Evolutionary conservation across 2,329 filamentous ascomycete genomes (phyloP).

Genomic region (Aureobasidium sp.): DNA sequence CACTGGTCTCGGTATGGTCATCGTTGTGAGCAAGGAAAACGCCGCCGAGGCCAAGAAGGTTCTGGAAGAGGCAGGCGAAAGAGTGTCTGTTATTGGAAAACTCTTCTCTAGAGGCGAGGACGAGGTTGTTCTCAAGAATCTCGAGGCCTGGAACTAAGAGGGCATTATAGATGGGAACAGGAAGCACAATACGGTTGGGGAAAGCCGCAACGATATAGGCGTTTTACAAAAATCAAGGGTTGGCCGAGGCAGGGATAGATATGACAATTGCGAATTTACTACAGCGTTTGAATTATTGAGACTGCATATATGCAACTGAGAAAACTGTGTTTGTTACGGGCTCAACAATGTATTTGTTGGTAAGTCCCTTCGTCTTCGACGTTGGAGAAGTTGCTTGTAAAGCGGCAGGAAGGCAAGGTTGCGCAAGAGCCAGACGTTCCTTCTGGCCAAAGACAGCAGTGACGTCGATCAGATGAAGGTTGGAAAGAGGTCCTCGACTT

Average conservation of each 20-base stretch:
- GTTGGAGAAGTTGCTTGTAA: background rate
- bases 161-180: background rate
- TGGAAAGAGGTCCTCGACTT: background rate
- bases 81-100: conserved; percentile 65
- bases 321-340: background rate
- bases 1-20: conserved; percentile 87
- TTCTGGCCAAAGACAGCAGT: background rate
- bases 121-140: conserved; percentile 9
- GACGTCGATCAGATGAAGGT: background rate
- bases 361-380: background rate
- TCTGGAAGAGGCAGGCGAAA: conserved; percentile 63
- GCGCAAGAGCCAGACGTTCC: background rate
- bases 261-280: conserved; percentile 1
- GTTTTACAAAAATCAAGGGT: conserved; percentile 5
- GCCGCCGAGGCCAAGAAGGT: conserved; percentile 52
- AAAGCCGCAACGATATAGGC: background rate
- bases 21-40: conserved; percentile 62
- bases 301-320: background rate
- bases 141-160: conserved; percentile 11
- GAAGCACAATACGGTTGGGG: background rate
- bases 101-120: conserved; percentile 49
- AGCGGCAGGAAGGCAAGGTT: background rate
- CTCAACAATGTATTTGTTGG: background rate
- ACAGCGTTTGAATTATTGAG: background rate
- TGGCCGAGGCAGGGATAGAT: background rate